Conservation (phyloP, 2,329 filamentous ascomycete species). For the Dissoconium aciculare region DNA sequence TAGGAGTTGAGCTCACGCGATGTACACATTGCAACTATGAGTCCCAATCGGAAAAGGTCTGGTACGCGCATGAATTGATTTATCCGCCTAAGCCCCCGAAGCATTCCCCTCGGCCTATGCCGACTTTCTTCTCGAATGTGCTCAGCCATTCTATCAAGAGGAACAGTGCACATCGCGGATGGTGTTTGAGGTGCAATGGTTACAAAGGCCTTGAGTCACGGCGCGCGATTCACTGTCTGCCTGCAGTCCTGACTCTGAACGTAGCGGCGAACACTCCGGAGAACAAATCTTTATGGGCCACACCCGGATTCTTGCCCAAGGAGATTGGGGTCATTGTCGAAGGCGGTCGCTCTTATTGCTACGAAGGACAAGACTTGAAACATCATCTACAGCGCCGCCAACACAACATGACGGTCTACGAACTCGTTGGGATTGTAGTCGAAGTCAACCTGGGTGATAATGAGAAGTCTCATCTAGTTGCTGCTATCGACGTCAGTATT, state of each 20-base stretch:
- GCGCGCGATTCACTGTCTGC: conserved; percentile 69
- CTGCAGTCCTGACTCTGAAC: conserved; percentile 78
- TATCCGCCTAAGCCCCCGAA: conserved; percentile 47
- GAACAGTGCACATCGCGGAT: conserved; percentile 76
- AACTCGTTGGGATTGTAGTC: conserved; percentile 74
- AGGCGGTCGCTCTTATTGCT: conserved; percentile 85
- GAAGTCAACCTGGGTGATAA: conserved; percentile 78
- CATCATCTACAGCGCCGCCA: conserved; percentile 63
- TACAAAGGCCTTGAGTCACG: conserved; percentile 79
- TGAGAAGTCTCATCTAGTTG: conserved; percentile 80
- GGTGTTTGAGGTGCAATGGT: conserved; percentile 79
- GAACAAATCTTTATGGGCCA: conserved; percentile 70
- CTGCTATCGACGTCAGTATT: conserved; percentile 69
- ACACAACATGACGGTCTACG: conserved; percentile 75
- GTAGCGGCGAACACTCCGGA: conserved; percentile 58
- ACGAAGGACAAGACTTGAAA: conserved; percentile 79
- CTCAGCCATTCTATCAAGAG: conserved; percentile 86
- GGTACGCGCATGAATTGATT: conserved; percentile 70
- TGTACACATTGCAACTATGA: conserved; percentile 83
- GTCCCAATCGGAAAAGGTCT: conserved; percentile 62
- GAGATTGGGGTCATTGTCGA: conserved; percentile 88
- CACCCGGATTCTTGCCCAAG: conserved; percentile 78
- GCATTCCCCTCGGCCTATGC: conserved; percentile 35
- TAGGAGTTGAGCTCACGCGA: conserved; percentile 57
- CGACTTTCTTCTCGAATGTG: conserved; percentile 64